These are phyloP conservation scores for Pholiota microspora DNA, from an alignment of 768 basidiomycete species.

Conservation along the genomic window DNA sequence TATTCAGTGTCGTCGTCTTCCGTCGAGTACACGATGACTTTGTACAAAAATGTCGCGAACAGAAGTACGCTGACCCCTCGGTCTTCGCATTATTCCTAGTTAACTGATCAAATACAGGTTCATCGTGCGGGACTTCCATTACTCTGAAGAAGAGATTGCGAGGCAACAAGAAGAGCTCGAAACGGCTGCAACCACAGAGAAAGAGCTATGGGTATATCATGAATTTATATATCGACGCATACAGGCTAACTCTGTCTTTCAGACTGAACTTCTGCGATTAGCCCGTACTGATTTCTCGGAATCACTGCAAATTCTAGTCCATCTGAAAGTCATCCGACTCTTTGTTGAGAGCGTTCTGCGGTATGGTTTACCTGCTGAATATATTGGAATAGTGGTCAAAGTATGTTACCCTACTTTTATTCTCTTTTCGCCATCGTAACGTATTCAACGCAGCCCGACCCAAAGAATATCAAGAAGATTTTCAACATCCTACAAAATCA, in stretches of 20 bases:
- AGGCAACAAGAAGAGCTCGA: conserved; percentile 83
- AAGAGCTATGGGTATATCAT: conserved; percentile 88
- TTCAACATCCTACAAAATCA: conserved; percentile 71
- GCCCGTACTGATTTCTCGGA: conserved; percentile 97
- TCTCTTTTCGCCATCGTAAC: not conserved
- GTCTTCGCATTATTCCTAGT: conserved; percentile 5
- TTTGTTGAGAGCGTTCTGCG: conserved; percentile 95
- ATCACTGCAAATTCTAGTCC: conserved; percentile 90
- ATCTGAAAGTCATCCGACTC: conserved; percentile 86
- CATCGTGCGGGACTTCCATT: conserved; percentile 92
- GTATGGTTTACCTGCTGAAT: conserved; percentile 93
- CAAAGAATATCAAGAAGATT: conserved; percentile 79
- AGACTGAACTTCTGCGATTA: conserved; percentile 90
- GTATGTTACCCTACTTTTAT: conserved; percentile 31
- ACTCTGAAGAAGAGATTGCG: conserved; percentile 75
- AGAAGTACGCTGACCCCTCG: conserved; percentile 57
- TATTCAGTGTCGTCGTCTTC: conserved; percentile 88
- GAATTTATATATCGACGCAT: not conserved
- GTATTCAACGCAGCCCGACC: conserved; percentile 67
- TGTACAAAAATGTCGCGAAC: conserved; percentile 89
- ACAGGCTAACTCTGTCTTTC: conserved; percentile 3
- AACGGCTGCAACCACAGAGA: conserved; percentile 81
- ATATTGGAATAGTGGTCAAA: conserved; percentile 78
- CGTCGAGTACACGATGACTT: conserved; percentile 90
- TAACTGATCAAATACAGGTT: conserved; percentile 55